Percentiles rank a stretch among this genome's conserved stretches.
Evolutionary conservation across 2,329 filamentous ascomycete genomes (phyloP).

Genomic region (Colletotrichum sp.): DNA sequence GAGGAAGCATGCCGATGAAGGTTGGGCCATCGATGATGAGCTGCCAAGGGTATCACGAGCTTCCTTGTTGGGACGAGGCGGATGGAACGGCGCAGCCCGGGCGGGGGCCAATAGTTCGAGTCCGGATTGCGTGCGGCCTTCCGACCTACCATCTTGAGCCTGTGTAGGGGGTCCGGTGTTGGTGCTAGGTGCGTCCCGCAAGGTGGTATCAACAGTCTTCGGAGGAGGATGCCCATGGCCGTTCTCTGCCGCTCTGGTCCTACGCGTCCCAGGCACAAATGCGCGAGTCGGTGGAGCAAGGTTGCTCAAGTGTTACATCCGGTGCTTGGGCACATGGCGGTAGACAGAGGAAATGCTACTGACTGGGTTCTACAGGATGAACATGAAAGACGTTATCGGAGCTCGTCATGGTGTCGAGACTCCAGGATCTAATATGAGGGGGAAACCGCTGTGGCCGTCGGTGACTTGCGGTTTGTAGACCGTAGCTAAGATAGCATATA

Average conservation of each 20-base stretch:
- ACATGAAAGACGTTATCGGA: not conserved
- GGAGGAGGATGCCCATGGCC: not conserved
- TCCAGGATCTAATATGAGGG: not conserved
- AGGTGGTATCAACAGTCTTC: not conserved
- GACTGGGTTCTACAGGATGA: not conserved
- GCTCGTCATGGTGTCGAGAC: not conserved
- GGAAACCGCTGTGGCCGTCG: not conserved
- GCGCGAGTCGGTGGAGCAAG: not conserved
- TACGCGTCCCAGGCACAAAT: not conserved
- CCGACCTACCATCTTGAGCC: conserved; percentile 4
- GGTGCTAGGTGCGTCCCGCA: not conserved
- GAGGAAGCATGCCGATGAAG: not conserved
- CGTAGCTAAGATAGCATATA: not conserved
- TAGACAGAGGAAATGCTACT: not conserved
- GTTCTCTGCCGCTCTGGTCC: not conserved
- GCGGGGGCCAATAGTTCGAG: conserved; percentile 5
- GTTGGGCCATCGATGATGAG: not conserved
- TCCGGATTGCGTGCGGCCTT: conserved; percentile 3
- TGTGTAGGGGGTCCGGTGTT: not conserved
- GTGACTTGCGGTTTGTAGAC: not conserved
- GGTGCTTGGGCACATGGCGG: not conserved
- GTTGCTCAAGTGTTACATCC: not conserved
- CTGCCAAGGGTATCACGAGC: conserved; percentile 9
- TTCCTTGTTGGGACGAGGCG: conserved; percentile 14
- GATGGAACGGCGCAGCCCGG: conserved; percentile 1